Evolutionary conservation across 768 basidiomycete species (phyloP).

Genomic region (Suillus americanus): DNA sequence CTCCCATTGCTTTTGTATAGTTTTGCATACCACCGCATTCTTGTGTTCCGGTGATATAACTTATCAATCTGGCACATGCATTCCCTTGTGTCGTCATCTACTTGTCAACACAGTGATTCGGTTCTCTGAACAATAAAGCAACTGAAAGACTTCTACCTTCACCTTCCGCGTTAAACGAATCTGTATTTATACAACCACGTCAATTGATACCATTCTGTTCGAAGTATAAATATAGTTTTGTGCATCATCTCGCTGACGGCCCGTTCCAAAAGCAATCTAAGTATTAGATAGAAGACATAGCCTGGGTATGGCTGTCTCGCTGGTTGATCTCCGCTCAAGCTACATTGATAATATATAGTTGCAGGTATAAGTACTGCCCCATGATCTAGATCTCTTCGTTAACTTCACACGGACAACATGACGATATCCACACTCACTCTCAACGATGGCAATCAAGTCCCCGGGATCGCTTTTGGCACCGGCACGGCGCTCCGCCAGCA

Average conservation of each 20-base stretch:
- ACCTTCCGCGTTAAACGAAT: not conserved
- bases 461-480: constrained; percentile 36
- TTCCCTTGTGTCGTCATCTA: not conserved
- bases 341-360: not conserved
- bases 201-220: not conserved
- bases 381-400: not conserved
- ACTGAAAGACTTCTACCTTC: not conserved
- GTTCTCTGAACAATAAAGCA: not conserved
- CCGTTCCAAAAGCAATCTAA: not conserved
- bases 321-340: not conserved
- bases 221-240: not conserved
- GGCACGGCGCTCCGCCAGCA: constrained; percentile 28
- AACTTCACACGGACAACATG: constrained; percentile 14
- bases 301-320: not conserved
- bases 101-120: not conserved
- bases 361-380: not conserved
- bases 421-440: constrained; percentile 27
- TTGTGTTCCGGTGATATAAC: no score
- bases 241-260: not conserved
- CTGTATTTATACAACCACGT: not conserved
- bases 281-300: not conserved
- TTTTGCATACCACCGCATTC: no score
- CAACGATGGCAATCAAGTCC: constrained; percentile 38
- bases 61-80: no score
- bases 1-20: no score